Evolutionary conservation across 1,284 basidiomycete genomes (phyloP).

Genomic region (Trametes polyzona): DNA sequence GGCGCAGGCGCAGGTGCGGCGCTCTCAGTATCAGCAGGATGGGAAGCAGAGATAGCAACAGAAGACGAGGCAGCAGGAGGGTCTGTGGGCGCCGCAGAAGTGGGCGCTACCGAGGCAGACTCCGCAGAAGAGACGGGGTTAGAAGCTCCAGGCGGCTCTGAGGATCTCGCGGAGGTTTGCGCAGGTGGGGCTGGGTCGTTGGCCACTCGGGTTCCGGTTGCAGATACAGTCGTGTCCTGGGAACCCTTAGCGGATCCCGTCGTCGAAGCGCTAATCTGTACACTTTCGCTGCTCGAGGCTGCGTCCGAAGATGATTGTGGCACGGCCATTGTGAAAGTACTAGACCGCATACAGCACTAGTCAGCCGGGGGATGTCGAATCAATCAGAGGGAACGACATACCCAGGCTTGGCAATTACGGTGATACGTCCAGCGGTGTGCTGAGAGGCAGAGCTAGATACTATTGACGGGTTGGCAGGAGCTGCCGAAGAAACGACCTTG

Average conservation of each 20-base stretch:
- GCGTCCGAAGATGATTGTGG: not conserved
- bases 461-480: not conserved
- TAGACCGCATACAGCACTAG: not conserved
- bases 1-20: not conserved
- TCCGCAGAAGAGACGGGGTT: not conserved
- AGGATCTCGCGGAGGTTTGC: not conserved
- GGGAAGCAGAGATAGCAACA: not conserved
- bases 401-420: not conserved
- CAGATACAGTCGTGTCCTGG: not conserved
- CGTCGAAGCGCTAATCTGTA: not conserved
- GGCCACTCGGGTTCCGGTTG: not conserved
- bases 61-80: not conserved
- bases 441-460: not conserved
- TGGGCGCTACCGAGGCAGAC: not conserved
- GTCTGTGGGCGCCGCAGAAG: not conserved
- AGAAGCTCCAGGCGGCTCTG: conserved; percentile 1
- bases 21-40: not conserved
- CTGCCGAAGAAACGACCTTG: conserved; percentile 7
- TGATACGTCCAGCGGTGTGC: not conserved
- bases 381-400: not conserved
- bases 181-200: conserved; percentile 1
- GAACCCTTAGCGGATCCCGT: conserved; percentile 1
- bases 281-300: not conserved
- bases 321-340: not conserved
- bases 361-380: not conserved